phyloP scores from a whole-genome alignment of 1,284 basidiomycete species.

The Cutaneotrichosporon dermatis region DNA sequence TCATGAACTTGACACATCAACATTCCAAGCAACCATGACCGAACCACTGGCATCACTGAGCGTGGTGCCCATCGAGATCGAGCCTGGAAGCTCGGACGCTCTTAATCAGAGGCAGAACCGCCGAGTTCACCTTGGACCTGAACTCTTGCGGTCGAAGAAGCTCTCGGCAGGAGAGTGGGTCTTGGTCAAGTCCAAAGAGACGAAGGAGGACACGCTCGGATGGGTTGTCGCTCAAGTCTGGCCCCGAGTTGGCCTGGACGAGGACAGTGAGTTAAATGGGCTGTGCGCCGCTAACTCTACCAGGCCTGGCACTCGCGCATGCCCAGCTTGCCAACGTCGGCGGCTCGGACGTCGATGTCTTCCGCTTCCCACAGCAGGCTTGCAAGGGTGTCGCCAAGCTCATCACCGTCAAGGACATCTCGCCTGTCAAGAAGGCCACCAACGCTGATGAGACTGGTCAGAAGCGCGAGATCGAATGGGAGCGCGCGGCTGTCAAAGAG shows the following conservation, averaged over 20 bases:
- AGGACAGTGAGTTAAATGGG: conserved; percentile 28
- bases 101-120: conserved; percentile 22
- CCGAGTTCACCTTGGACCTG: conserved; percentile 39
- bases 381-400: conserved; percentile 23
- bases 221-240: conserved; percentile 33
- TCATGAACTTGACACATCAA: too few relatives aligned
- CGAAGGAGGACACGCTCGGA: neutral
- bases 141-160: conserved; percentile 34
- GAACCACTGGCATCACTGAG: conserved; percentile 10
- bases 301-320: conserved; percentile 24
- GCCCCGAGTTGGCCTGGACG: conserved; percentile 34
- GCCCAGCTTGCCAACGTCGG: conserved; percentile 24
- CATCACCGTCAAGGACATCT: conserved; percentile 22
- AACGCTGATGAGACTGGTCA: conserved; percentile 14
- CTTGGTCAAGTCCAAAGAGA: conserved; percentile 3
- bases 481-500: conserved; percentile 50
- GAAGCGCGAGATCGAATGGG: conserved; percentile 45
- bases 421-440: neutral
- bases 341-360: conserved; percentile 21
- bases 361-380: conserved; percentile 23
- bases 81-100: conserved; percentile 12
- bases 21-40: too few relatives aligned
- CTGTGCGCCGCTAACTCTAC: neutral
- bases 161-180: conserved; percentile 47
- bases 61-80: conserved; percentile 10